Conservation (phyloP, 2,329 filamentous ascomycete species). For the Parafenestella ontariensis region DNA sequence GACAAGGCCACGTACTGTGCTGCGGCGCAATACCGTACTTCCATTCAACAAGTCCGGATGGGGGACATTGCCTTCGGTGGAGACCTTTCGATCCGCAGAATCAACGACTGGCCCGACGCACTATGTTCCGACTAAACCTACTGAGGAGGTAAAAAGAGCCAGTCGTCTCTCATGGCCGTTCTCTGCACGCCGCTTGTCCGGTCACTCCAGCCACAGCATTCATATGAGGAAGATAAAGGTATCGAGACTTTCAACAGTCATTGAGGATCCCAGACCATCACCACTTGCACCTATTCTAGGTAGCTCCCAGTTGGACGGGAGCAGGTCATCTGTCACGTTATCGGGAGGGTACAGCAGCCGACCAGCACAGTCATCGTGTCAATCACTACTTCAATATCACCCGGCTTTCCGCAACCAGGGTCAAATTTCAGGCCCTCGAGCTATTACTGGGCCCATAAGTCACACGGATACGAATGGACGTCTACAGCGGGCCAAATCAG, state of each 20-base stretch:
- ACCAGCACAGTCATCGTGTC: conserved; percentile 30
- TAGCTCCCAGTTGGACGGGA: conserved; percentile 11
- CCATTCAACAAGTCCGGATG: conserved; percentile 50
- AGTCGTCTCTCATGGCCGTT: conserved; percentile 43
- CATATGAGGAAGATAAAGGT: conserved; percentile 37
- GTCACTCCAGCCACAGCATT: conserved; percentile 30
- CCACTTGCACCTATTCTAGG: conserved; percentile 32
- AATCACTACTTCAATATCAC: conserved; percentile 38
- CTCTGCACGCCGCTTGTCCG: conserved; percentile 26
- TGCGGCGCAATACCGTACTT: conserved; percentile 41
- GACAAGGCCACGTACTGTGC: conserved; percentile 38
- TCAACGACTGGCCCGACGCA: conserved; percentile 20
- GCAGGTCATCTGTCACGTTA: conserved; percentile 14
- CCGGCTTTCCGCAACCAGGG: conserved; percentile 33
- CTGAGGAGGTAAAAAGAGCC: conserved; percentile 21
- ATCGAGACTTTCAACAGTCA: conserved; percentile 45
- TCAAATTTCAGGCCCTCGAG: conserved; percentile 1
- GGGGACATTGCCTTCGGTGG: conserved; percentile 51
- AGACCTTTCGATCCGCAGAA: conserved; percentile 37
- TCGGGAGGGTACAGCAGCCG: conserved; percentile 27
- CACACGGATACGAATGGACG: conserved; percentile 16
- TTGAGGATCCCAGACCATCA: conserved; percentile 49
- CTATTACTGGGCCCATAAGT: not conserved
- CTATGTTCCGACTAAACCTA: conserved; percentile 34
- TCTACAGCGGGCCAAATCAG: conserved; percentile 34